Evolutionary conservation across 148 eudicot genomes (phyloP), one percentile per base, ranked within the genome.

Genomic region (Dysphania ambrosioides): DNA sequence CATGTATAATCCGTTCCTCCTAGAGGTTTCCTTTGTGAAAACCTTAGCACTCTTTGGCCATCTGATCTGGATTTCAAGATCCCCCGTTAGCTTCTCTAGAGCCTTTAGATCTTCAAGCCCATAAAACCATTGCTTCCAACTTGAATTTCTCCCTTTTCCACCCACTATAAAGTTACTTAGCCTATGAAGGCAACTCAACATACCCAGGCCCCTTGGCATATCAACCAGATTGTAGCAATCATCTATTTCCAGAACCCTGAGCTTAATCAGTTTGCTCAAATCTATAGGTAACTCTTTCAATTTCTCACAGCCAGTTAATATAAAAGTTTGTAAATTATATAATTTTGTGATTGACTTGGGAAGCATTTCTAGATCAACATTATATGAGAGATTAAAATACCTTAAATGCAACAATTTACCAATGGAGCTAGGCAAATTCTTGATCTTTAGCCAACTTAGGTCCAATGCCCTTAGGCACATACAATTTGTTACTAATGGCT

Each of bases 401-500:
- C 65, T 60, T 30, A 60, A 60, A 60, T 60, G 65, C 35, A 60
- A 29, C 35, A 60, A 30, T 29, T 60, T 26, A 60, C 65, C 65
- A 0, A 60, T 60, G 11, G 35, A 30, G 18, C 8, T 3, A 9
- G 65, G 65, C 21, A 60, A 30, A 3, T 11, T 60, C 21, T 16
- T 60, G 16, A 60, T 60, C 16, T 30, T 16, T 60, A 11, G 4
- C 19, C 21, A 5, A 30, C 65, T 60, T 31, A 60, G 31, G 35
- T 60, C 21, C 26, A 60, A 60, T 27, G 19, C 65, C 65, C 65
- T 60, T 60, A 60, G 16, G 19, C 35, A 5, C 65, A 12, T 27
- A 11, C 65, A 60, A 60, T 60, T 60, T 60, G 18, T 21, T 11
- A 60, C 35, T 15, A 60, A 60, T 60, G 65, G 34, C 65, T 60